phyloP scores from a whole-genome alignment of 768 basidiomycete species.

The Phlebiopsis gigantea region DNA sequence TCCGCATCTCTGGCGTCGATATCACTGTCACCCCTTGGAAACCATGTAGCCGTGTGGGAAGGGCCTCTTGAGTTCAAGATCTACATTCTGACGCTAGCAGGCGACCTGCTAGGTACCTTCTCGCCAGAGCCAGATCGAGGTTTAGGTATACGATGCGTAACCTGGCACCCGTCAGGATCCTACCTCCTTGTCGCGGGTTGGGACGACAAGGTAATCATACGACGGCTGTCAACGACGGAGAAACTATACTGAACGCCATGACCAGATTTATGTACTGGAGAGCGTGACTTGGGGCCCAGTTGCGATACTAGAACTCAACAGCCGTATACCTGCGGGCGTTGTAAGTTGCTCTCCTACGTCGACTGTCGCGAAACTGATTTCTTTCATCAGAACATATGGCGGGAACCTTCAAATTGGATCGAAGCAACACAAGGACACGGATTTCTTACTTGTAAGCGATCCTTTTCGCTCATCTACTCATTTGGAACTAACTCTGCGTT shows the following conservation, averaged over 20 bases:
- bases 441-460: slow-evolving; percentile 72
- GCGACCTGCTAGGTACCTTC: slow-evolving; percentile 60
- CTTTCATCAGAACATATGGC: slow-evolving; percentile 65
- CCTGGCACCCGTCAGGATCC: slow-evolving; percentile 84
- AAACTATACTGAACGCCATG: neutral
- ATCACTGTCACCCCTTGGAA: slow-evolving; percentile 71
- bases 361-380: neutral
- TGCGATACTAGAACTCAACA: slow-evolving; percentile 55
- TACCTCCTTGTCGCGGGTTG: slow-evolving; percentile 82
- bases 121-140: slow-evolving; percentile 73
- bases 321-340: slow-evolving; percentile 48
- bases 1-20: slow-evolving; percentile 69
- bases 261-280: slow-evolving; percentile 71
- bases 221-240: neutral
- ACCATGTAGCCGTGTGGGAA: slow-evolving; percentile 78
- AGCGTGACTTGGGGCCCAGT: slow-evolving; percentile 70
- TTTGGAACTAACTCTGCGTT: neutral
- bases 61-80: slow-evolving; percentile 86
- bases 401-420: slow-evolving; percentile 82
- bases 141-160: slow-evolving; percentile 70
- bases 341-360: slow-evolving; percentile 35
- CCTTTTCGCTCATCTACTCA: neutral
- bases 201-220: slow-evolving; percentile 68
- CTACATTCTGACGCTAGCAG: slow-evolving; percentile 61
- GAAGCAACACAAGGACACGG: slow-evolving; percentile 80